A percentile compares a stretch with the other conserved stretches of the same genome.
Evolutionary conservation across 257 asterid genomes (phyloP).

Genomic region (Solanum paucissectum): DNA sequence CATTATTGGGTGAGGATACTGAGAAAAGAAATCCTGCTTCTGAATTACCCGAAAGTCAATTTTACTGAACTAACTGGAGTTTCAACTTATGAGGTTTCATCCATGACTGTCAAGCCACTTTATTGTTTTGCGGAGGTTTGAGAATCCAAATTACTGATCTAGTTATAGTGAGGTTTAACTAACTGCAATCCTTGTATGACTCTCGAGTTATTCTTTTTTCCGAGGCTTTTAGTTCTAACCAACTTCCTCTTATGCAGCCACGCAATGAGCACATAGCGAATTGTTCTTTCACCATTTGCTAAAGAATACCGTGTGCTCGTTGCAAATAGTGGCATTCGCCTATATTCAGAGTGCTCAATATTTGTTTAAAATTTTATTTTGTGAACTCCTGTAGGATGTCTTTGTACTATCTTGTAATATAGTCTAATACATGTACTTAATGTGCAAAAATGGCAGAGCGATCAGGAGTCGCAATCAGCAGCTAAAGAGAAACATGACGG

Average conservation of each 20-base stretch:
- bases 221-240: background rate
- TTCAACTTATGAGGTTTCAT: background rate
- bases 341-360: background rate
- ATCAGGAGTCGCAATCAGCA: conserved; percentile 15
- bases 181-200: background rate
- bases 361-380: background rate
- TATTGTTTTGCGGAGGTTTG: background rate
- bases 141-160: background rate
- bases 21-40: background rate
- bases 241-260: background rate
- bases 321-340: background rate
- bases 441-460: conserved; percentile 21
- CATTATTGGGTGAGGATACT: background rate
- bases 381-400: background rate
- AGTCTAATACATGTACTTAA: background rate
- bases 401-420: background rate
- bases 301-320: background rate
- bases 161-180: background rate
- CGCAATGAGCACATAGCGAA: background rate
- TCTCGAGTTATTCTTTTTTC: background rate
- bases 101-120: background rate
- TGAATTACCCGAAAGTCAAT: background rate
- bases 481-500: conserved; percentile 15
- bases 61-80: background rate
- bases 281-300: background rate